Evolutionary conservation across 2,329 filamentous ascomycete genomes (phyloP).

Genomic region (Botrytis galanthina): DNA sequence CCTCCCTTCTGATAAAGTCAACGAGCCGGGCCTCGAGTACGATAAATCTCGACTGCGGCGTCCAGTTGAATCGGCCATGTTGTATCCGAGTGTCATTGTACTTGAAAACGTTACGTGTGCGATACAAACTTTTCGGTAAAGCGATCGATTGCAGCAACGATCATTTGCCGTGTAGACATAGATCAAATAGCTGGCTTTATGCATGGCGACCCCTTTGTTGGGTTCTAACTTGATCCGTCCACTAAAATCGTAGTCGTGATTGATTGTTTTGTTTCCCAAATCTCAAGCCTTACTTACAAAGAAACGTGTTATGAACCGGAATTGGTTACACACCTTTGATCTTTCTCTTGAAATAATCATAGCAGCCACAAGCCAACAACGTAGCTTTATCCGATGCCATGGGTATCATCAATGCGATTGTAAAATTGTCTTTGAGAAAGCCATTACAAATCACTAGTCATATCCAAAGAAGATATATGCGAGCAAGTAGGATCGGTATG

Average conservation of each 20-base stretch:
- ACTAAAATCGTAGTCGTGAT: neutral
- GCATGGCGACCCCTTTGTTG: neutral
- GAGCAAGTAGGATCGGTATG: neutral
- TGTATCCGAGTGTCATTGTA: neutral
- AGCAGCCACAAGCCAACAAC: neutral
- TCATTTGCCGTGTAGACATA: neutral
- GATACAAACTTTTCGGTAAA: neutral
- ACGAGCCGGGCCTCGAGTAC: no score
- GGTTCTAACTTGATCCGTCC: neutral
- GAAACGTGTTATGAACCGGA: neutral
- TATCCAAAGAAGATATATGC: no score
- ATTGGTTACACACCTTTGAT: neutral
- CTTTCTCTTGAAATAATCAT: neutral
- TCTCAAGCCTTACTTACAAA: neutral
- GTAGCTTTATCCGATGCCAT: neutral
- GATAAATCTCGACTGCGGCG: neutral
- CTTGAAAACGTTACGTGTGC: neutral
- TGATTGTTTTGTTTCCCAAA: neutral
- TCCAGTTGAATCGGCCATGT: neutral
- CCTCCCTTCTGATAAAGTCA: neutral
- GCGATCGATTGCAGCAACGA: neutral
- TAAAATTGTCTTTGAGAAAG: accelerated
- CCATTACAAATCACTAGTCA: neutral
- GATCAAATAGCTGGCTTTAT: neutral
- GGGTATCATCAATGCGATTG: neutral